Conservation (phyloP, 768 basidiomycete species). For the Amanita phalloides region DNA sequence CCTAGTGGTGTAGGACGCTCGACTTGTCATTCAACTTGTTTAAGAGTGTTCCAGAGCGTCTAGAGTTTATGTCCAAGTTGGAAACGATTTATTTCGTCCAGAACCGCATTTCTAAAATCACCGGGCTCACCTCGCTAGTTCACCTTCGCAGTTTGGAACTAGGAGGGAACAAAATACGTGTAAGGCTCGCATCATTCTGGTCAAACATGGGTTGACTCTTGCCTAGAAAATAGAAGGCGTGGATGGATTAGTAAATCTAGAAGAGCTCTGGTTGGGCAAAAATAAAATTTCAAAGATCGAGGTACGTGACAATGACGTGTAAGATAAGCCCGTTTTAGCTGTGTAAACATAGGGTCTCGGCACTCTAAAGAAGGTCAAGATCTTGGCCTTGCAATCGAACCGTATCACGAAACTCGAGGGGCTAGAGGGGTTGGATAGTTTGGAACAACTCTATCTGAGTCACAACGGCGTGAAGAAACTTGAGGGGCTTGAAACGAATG, state of each 20-base stretch:
- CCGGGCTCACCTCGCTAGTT: constrained; percentile 41
- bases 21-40: constrained; percentile 96
- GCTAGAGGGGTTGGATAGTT: constrained; percentile 54
- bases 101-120: constrained; percentile 83
- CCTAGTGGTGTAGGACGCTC: constrained; percentile 41
- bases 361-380: constrained; percentile 61
- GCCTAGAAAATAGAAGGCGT: constrained; percentile 82
- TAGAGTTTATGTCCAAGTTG: constrained; percentile 50
- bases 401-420: constrained; percentile 83
- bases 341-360: constrained; percentile 45
- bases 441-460: constrained; percentile 89
- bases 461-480: constrained; percentile 84
- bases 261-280: constrained; percentile 96
- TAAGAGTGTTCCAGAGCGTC: constrained; percentile 51
- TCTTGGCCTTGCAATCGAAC: constrained; percentile 90
- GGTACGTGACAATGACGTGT: constrained; percentile 26
- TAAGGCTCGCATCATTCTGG: constrained; percentile 23
- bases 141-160: constrained; percentile 79
- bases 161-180: constrained; percentile 88
- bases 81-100: constrained; percentile 89
- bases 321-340: not conserved
- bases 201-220: constrained; percentile 1
- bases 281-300: constrained; percentile 90
- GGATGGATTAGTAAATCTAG: constrained; percentile 68
- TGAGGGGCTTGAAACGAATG: constrained; percentile 82